Evolutionary conservation across 2,329 filamentous ascomycete genomes (phyloP), one percentile per base, ranked within the genome.

Genomic region (Arthrobotrys pseudoclavata): DNA sequence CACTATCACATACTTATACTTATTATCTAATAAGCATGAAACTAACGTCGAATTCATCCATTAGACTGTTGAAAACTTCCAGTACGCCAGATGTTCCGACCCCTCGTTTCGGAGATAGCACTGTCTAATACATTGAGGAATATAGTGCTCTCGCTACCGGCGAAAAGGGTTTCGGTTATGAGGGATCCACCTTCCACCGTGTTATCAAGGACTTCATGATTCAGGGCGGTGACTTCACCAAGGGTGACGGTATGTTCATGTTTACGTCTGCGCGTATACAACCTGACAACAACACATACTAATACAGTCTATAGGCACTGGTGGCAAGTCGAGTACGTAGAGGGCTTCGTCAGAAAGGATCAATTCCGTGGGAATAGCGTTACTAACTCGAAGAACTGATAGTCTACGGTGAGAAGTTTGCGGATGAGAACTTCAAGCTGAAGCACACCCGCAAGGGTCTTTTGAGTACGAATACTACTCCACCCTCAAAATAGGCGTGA

Each of bases 161-260:
- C 82, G 88, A 92, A 87, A 89, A 93, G 86, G 92, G 92, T 84
- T 91, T 92, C 85, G 92, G 93, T 82, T 97, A 96, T 88, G 85
- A 89, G 85, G 90, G 89, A 84, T 96, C 92, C 82, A 88, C 88
- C 81, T 97, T 97, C 91, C 94, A 97, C 89, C 93, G 94, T 83
- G 91, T 97, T 86, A 97, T 97, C 86, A 91, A 91, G 82, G 85
- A 93, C 76, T 97, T 97, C 89, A 97, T 97, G 94, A 91, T 97
- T 82, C 94, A 97, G 89, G 94, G 93, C 85, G 93, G 93, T 89
- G 93, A 97, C 89, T 96, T 96, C 88, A 96, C 93, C 86, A 92
- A 92, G 84, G 90, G 90, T 84, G 96, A 96, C 96, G 74, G 74
- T 77, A 71, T 50, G 74, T 57, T 7, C 22, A n/a, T 6, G 10